Evolutionary conservation across 306 rosid species (phyloP), one percentile per base, ranked within the genome.

Genomic region (Lotus japonicus): DNA sequence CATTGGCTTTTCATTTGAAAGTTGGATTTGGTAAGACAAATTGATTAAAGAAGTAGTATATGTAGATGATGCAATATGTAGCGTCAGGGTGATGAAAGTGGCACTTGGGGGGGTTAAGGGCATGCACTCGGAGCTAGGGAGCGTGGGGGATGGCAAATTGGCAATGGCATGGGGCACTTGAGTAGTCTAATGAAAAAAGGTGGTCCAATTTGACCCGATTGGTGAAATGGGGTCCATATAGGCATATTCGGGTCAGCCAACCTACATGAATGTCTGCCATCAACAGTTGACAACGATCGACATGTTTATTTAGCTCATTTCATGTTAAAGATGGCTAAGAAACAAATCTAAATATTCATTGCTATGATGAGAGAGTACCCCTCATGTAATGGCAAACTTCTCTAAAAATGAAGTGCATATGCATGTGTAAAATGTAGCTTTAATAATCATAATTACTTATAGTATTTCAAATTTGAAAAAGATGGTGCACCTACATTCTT

Each of bases 61-160:
- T 31, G 1, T 50, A 21, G 4, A 41, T 74, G 88, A 84, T 66
- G 85, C 23, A 81, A 78, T 38, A 43, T 44, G 23, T 5, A 28
- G 26, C 83, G 85, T 84, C 52, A 77, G 13, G 60, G 12, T 66
- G 81, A 66, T 59, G 79, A 44, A 42, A 39, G 51, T 68, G 17
- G 15, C 14, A 21, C 12, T 35, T 58, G 41, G 33, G 16, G 44
- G 14, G 35, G n/a, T n/a, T n/a, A n/a, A n/a, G n/a, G n/a, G n/a
- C n/a, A n/a, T n/a, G 15, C 14, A 21, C 12, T 35, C 49, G 41
- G 33, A 12, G 6, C 19, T 9, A 33, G 17, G 64, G 80, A 81
- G 81, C 77, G 55, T 58, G 68, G 3, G 68, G 3, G 45, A 60
- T 1, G 33, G 80, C 48, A 55, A 43, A n/a, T n/a, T n/a, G 14